Evolutionary conservation across 2,329 filamentous ascomycete species (phyloP).

Genomic region (Trichoderma polysporum): DNA sequence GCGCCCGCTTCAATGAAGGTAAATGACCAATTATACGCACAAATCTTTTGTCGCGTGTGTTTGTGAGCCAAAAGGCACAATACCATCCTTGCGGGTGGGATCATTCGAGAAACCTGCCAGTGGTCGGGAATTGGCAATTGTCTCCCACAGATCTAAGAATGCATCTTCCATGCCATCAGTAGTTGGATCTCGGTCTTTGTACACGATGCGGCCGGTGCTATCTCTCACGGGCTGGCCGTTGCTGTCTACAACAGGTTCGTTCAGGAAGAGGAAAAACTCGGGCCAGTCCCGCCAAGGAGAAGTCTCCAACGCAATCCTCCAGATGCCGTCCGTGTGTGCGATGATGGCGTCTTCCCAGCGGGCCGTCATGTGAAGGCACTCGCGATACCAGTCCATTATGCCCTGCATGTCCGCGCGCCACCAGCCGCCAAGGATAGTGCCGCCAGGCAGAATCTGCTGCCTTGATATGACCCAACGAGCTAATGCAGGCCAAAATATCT

Average conservation of each 20-base stretch:
- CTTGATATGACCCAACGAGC: conserved; percentile 28
- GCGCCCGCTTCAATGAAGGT: background rate
- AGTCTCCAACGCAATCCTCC: conserved; percentile 25
- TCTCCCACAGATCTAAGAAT: conserved; percentile 30
- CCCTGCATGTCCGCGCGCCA: conserved; percentile 28
- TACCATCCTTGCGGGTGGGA: conserved; percentile 9
- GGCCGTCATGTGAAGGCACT: conserved; percentile 26
- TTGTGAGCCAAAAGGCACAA: conserved; percentile 24
- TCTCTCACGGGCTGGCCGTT: conserved; percentile 10
- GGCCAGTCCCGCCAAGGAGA: conserved; percentile 33
- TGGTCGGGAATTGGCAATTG: conserved; percentile 25
- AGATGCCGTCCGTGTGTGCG: conserved; percentile 29
- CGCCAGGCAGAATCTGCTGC: conserved; percentile 25
- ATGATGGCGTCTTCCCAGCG: conserved; percentile 23
- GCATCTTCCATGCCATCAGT: conserved; percentile 26
- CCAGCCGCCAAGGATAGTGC: conserved; percentile 28
- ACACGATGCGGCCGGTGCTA: conserved; percentile 16
- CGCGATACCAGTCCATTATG: conserved; percentile 34
- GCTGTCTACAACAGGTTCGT: conserved; percentile 23
- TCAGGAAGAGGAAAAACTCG: conserved; percentile 26
- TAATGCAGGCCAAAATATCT: conserved; percentile 30
- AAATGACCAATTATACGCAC: background rate
- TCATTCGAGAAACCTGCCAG: conserved; percentile 24
- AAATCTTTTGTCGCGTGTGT: background rate
- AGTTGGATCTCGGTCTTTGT: conserved; percentile 18